A percentile compares a stretch with the other conserved stretches of the same genome.
These are phyloP conservation scores for Parathielavia hyrcaniae DNA, from an alignment of 495 filamentous ascomycete genomes.

Conservation along the genomic window DNA sequence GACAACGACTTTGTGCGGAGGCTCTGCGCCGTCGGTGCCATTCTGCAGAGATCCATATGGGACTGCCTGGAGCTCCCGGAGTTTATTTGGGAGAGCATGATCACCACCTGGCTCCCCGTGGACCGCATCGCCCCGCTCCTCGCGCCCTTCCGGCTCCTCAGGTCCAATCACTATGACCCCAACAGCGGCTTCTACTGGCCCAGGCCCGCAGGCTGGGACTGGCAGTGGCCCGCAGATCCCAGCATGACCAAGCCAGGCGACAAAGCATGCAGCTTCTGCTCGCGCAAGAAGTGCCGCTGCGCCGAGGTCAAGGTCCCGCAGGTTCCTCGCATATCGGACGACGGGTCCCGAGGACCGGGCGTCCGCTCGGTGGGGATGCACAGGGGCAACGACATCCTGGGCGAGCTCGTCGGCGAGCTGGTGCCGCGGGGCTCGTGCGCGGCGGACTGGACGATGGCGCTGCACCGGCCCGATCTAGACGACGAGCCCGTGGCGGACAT, in stretches of 20 bases:
- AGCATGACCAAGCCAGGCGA: constrained; percentile 10
- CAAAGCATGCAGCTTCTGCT: constrained; percentile 21
- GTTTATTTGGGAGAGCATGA: constrained; percentile 26
- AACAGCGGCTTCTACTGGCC: constrained; percentile 15
- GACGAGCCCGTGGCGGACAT: constrained; percentile 28
- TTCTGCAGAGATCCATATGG: constrained; percentile 23
- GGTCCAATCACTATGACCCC: constrained; percentile 18
- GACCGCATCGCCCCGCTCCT: constrained; percentile 21
- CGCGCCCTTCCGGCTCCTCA: constrained; percentile 18
- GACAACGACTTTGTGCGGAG: constrained; percentile 16
- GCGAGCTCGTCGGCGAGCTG: constrained; percentile 30
- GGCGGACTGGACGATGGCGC: constrained; percentile 23
- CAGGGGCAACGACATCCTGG: constrained; percentile 17
- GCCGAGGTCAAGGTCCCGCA: constrained; percentile 10
- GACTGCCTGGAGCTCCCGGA: constrained; percentile 23
- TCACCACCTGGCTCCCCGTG: constrained; percentile 14
- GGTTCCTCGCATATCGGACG: constrained; percentile 23
- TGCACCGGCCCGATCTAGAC: constrained; percentile 25
- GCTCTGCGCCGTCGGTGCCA: constrained; percentile 23
- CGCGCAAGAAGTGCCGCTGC: constrained; percentile 21
- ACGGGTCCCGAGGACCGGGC: constrained; percentile 19
- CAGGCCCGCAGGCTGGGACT: constrained; percentile 20
- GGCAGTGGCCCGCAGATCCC: constrained; percentile 27
- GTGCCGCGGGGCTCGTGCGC: constrained; percentile 17
- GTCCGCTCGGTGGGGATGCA: constrained; percentile 21